Evolutionary conservation across 2,329 filamentous ascomycete species (phyloP), one percentile per base, ranked within the genome.

Genomic region (Tolypocladium pustulatum): DNA sequence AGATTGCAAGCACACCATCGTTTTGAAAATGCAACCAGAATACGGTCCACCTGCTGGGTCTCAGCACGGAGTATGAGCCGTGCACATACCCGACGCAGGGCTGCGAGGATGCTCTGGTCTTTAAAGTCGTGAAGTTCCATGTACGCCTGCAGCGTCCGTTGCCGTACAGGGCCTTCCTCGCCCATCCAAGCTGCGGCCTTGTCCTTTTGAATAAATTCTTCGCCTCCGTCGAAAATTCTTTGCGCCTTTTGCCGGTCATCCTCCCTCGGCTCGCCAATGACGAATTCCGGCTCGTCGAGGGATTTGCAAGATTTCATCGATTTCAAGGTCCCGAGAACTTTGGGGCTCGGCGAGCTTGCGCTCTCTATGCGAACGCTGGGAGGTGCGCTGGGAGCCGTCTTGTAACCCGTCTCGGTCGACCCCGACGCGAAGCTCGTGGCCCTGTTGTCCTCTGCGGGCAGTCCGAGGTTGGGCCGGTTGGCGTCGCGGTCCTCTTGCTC

Each of bases 1-100:
- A 89, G 84, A 69, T 99, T 99, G 78, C 92, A 97, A 65, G 89
- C 84, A 71, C 91, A 96, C 94, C 94, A 99, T 61, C 93, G 81
- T 63, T 85, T 86, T 3, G 94, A 90, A 66, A 97, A 93, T 25
- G 89, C 88, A 66, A 95, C 90, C 62, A 99, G 76, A 60, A 99
- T 93, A 38, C 94, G 88, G 71, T 99, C 94, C 25, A 99, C 90
- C 72, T 99, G 93, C 73, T 99, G 94, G 3, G 92, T 96, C 74
- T 99, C 94, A 46, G 90, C 94, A 64, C 90, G 89, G 59, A 99
- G 79, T 5, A 94, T 81, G 30, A 97, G 79, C 37, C 90, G 87
- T 57, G 83, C 83, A 71, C 94, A 99, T 32, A 99, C 80, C 60
- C 87, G 83, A 32, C 94, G 86, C 62, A 97, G 79, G 9, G 90